A percentile compares a stretch with the other conserved stretches of the same genome.
These are phyloP conservation scores for Teunomyces stri DNA, from an alignment of 805 yeast species.

Conservation along the genomic window DNA sequence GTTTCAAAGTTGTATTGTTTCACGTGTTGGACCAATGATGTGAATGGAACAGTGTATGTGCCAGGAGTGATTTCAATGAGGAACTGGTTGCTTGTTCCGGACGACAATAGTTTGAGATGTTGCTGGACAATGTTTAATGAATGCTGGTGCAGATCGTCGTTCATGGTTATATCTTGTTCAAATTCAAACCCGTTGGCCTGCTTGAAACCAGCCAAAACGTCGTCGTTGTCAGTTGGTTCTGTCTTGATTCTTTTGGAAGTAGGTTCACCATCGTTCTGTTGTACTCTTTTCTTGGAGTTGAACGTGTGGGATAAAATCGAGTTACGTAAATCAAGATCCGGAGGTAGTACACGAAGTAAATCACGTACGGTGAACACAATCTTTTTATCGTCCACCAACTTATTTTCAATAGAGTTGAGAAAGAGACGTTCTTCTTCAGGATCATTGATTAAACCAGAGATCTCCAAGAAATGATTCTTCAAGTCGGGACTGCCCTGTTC, in stretches of 20 bases:
- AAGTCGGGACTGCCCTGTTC: constrained; percentile 55
- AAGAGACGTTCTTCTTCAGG: constrained; percentile 37
- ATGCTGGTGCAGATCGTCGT: constrained; percentile 25
- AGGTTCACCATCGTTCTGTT: constrained; percentile 9
- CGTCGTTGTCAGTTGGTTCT: constrained; percentile 16
- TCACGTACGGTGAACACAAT: constrained; percentile 37
- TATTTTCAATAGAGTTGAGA: constrained; percentile 28
- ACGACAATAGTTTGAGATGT: constrained; percentile 68
- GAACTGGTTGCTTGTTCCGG: constrained; percentile 53
- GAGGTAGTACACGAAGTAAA: constrained; percentile 35
- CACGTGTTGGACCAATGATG: constrained; percentile 44
- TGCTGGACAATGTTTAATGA: constrained; percentile 43
- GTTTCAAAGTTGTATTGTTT: constrained; percentile 55
- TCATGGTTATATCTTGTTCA: constrained; percentile 12
- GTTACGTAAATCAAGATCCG: constrained; percentile 42
- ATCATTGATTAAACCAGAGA: constrained; percentile 51
- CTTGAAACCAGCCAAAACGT: constrained; percentile 1
- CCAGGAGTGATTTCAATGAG: constrained; percentile 55
- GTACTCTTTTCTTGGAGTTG: constrained; percentile 18
- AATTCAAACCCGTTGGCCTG: not conserved
- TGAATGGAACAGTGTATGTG: constrained; percentile 61
- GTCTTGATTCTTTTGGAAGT: constrained; percentile 40
- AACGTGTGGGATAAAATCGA: constrained; percentile 41
- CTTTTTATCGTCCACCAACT: constrained; percentile 31
- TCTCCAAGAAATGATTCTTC: constrained; percentile 38